Conservation (phyloP, 2,329 filamentous ascomycete genomes). For the Pseudocercospora fuligena region DNA sequence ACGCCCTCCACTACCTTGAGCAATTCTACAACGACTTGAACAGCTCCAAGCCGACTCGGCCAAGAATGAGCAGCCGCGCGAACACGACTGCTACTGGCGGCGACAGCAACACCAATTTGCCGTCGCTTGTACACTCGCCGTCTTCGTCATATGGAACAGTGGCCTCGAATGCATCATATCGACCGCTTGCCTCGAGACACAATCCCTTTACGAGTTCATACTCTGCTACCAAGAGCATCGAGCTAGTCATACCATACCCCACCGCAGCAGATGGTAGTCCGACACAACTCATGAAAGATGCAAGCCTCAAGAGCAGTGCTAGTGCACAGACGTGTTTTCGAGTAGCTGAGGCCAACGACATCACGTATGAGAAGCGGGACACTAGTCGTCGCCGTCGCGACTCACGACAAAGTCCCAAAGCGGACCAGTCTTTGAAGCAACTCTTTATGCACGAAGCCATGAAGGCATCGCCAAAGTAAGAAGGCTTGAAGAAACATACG, state of each 20-base stretch:
- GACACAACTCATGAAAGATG: slow-evolving; percentile 29
- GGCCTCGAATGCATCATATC: slow-evolving; percentile 48
- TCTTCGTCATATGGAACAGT: slow-evolving; percentile 49
- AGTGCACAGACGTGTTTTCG: slow-evolving; percentile 40
- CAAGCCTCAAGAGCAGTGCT: slow-evolving; percentile 40
- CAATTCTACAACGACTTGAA: slow-evolving; percentile 44
- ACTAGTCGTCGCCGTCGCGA: neutral
- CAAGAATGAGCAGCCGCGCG: slow-evolving; percentile 32
- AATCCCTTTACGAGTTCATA: slow-evolving; percentile 47
- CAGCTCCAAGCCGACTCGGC: slow-evolving; percentile 23
- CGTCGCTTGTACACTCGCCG: slow-evolving; percentile 54
- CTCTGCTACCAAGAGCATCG: slow-evolving; percentile 42
- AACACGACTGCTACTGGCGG: slow-evolving; percentile 13
- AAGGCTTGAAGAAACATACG: neutral
- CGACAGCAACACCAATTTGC: slow-evolving; percentile 41
- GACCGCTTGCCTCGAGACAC: slow-evolving; percentile 46
- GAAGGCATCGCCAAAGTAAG: slow-evolving; percentile 33
- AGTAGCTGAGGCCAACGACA: slow-evolving; percentile 35
- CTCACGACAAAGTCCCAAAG: slow-evolving; percentile 10
- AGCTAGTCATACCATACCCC: slow-evolving; percentile 50
- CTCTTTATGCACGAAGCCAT: slow-evolving; percentile 43
- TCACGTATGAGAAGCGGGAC: slow-evolving; percentile 34
- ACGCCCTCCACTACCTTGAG: slow-evolving; percentile 49
- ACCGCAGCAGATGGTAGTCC: slow-evolving; percentile 29
- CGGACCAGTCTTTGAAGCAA: slow-evolving; percentile 39